Evolutionary conservation across 305 asterid species (phyloP), one percentile per base, ranked within the genome.

Genomic region (Solanum chacoense): DNA sequence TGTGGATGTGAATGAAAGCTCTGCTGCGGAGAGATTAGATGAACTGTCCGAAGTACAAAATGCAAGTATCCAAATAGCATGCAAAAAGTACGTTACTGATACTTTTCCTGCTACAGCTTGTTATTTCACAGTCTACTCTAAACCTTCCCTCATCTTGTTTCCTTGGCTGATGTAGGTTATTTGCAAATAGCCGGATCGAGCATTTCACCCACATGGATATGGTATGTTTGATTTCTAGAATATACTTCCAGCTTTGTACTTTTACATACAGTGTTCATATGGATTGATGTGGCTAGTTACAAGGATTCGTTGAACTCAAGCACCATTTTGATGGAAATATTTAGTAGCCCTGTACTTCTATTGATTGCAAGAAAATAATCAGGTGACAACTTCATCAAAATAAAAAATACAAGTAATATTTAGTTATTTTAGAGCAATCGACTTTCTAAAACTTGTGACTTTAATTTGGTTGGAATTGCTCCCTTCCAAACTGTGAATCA

Each of bases 201-300:
- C 93, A 93, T 89, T 95, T 96, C 92, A 94, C 96, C 93, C 95
- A 94, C 93, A 89, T 94, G 97, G 97, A 95, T 92, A 87, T 95
- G 98, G 98, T 96, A 91, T 92, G 98, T 91, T 85, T 45, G 16
- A 77, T 40, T 80, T 42, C 86, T 80, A 40, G 37, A 38, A 40
- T 80, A 42, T 80, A 22, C 86, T 80, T 80, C 38, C 69, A 80
- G 37, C 86, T 80, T 9, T 80, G 24, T 80, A 10, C 37, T 40
- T 80, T 42, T 80, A 37, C 86, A 45, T 42, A 80, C 86, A 28
- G 28, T 42, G 26, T 80, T 55, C 69, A 80, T 78, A 78, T 28
- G 86, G 86, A 42, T 80, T 42, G 24, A 80, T 40, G 26, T 80
- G 37, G 67, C 59, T 37, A 78, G 35, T 24, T 38, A 38, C n/a